Evolutionary conservation across 2,329 filamentous ascomycete genomes (phyloP).

Genomic region (Hypoxylon sp.): DNA sequence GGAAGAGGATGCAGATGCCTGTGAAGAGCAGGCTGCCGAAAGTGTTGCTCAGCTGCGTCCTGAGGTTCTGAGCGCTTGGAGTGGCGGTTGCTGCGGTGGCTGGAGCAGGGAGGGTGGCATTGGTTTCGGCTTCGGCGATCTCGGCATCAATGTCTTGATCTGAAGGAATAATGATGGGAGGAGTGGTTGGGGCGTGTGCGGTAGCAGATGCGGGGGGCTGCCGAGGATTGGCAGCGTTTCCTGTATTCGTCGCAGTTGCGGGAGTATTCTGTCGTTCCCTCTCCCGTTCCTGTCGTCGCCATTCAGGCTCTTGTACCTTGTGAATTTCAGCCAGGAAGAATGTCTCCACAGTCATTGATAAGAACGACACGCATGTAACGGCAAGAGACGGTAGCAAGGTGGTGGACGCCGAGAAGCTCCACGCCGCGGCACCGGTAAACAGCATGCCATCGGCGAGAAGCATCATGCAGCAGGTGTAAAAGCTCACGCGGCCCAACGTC

Average conservation of each 20-base stretch:
- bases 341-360: constrained; percentile 65
- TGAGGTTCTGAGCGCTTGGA: constrained; percentile 40
- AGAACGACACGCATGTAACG: constrained; percentile 60
- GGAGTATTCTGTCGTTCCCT: constrained; percentile 43
- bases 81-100: constrained; percentile 43
- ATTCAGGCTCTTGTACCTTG: constrained; percentile 66
- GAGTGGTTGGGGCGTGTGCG: constrained; percentile 42
- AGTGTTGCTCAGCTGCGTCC: constrained; percentile 60
- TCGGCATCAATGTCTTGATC: constrained; percentile 71
- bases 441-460: constrained; percentile 68
- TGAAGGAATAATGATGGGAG: constrained; percentile 67
- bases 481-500: constrained; percentile 71
- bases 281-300: constrained; percentile 53
- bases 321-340: constrained; percentile 68
- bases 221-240: constrained; percentile 35
- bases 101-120: constrained; percentile 42
- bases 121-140: constrained; percentile 54
- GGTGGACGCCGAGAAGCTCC: constrained; percentile 62
- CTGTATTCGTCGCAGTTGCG: constrained; percentile 35
- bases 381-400: constrained; percentile 65
- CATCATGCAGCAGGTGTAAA: constrained; percentile 68
- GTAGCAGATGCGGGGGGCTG: constrained; percentile 35
- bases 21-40: constrained; percentile 65
- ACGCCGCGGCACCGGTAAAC: constrained; percentile 63
- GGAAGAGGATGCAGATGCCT: constrained; percentile 63